Evolutionary conservation across 345 rosid species (phyloP).

Genomic region (Populus ilicifolia): DNA sequence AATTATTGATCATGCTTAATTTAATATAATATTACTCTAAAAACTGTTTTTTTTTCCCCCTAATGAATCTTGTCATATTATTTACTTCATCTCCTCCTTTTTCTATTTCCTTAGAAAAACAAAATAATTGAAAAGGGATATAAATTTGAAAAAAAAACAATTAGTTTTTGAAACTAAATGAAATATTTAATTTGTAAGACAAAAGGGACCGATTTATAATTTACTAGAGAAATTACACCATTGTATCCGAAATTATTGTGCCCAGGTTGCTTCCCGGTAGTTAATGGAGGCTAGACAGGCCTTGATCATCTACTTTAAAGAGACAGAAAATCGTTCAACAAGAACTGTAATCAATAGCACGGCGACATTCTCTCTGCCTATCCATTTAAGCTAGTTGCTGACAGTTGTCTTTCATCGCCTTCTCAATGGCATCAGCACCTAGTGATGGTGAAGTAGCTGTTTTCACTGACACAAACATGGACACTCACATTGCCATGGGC

Average conservation of each 20-base stretch:
- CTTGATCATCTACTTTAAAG: background rate
- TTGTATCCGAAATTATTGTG: background rate
- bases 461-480: conserved; percentile 52
- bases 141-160: too few relatives aligned
- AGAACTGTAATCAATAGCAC: background rate
- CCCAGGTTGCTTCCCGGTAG: background rate
- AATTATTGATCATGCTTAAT: too few relatives aligned
- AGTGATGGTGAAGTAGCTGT: conserved; percentile 38
- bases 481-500: conserved; percentile 53
- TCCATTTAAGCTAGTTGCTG: background rate
- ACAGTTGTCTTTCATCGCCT: background rate
- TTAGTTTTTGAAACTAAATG: too few relatives aligned
- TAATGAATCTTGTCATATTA: too few relatives aligned
- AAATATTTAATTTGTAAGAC: too few relatives aligned
- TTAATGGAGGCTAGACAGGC: background rate
- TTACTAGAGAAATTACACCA: too few relatives aligned
- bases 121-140: too few relatives aligned
- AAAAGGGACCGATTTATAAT: too few relatives aligned
- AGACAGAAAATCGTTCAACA: background rate
- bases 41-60: too few relatives aligned
- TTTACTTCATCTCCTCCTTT: too few relatives aligned
- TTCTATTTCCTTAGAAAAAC: too few relatives aligned
- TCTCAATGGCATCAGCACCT: background rate
- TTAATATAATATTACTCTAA: too few relatives aligned
- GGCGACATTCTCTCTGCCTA: background rate